A percentile compares a stretch with the other conserved stretches of the same genome.
Conservation (phyloP, 1,284 basidiomycete species). For the Naganishia sp. region DNA sequence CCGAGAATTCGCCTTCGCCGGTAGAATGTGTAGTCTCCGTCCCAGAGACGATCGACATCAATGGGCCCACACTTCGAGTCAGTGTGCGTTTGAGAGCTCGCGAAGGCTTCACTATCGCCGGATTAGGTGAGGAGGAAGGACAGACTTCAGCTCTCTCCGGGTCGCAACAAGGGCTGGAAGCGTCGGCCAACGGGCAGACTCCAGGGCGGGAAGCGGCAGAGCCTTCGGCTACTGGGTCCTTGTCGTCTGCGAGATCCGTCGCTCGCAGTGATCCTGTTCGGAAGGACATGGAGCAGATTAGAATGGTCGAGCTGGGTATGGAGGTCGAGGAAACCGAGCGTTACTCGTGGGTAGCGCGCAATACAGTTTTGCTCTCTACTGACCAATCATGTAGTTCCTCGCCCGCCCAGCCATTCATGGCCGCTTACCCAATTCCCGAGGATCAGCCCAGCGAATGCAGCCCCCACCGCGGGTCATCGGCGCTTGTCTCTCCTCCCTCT, state of each 20-base stretch:
- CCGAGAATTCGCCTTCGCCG: slow-evolving; percentile 37
- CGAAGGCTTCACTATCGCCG: slow-evolving; percentile 17
- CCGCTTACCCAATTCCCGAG: slow-evolving; percentile 43
- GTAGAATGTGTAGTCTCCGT: slow-evolving; percentile 48
- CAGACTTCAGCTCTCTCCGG: too few species aligned
- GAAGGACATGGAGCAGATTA: slow-evolving; percentile 30
- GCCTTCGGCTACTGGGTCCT: too few species aligned
- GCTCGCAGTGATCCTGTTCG: neutral
- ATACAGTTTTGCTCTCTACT: neutral
- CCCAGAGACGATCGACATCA: slow-evolving; percentile 50
- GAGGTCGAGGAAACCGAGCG: slow-evolving; percentile 49
- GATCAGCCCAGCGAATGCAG: slow-evolving; percentile 40
- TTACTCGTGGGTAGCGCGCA: slow-evolving; percentile 39
- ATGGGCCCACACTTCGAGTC: slow-evolving; percentile 43
- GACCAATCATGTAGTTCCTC: slow-evolving; percentile 36
- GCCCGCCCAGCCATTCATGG: slow-evolving; percentile 35
- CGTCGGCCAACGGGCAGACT: too few species aligned
- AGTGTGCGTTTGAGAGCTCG: slow-evolving; percentile 44
- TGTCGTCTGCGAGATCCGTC: too few species aligned
- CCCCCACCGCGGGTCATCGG: slow-evolving; percentile 32
- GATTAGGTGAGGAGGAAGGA: slow-evolving; percentile 2
- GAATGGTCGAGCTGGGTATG: slow-evolving; percentile 48
- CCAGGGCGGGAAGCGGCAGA: neutral
- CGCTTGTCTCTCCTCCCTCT: slow-evolving; percentile 40
- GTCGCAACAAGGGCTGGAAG: too few species aligned